These are phyloP conservation scores for Globisporangium splendens DNA, from an alignment of 352 stramenopile genomes.

Conservation along the genomic window DNA sequence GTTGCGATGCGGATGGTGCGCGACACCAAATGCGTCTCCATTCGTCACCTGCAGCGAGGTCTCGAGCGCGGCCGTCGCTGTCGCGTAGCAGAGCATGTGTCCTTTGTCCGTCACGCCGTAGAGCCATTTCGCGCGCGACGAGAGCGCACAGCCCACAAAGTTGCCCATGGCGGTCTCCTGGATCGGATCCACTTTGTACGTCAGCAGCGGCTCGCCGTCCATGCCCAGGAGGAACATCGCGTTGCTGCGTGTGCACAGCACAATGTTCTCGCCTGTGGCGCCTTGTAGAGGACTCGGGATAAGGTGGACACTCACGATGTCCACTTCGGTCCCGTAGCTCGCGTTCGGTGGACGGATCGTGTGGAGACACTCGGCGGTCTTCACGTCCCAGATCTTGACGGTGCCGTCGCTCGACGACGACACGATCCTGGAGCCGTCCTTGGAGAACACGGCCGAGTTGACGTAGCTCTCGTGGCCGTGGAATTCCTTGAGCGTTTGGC, in stretches of 20 bases:
- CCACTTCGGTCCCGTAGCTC: slow-evolving; percentile 54
- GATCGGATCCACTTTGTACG: slow-evolving; percentile 62
- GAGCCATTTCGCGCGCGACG: slow-evolving; percentile 78
- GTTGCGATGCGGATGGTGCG: slow-evolving; percentile 88
- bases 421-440: slow-evolving; percentile 70
- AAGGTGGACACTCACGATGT: slow-evolving; percentile 68
- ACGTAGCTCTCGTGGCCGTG: slow-evolving; percentile 91
- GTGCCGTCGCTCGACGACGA: slow-evolving; percentile 90
- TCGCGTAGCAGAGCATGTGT: slow-evolving; percentile 69
- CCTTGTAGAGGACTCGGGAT: slow-evolving; percentile 39
- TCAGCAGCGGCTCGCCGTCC: slow-evolving; percentile 50
- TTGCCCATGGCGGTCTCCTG: slow-evolving; percentile 64
- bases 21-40: slow-evolving; percentile 71
- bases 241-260: slow-evolving; percentile 84
- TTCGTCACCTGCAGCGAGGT: slow-evolving; percentile 81
- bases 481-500: slow-evolving; percentile 93
- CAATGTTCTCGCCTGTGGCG: slow-evolving; percentile 47
- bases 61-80: slow-evolving; percentile 57
- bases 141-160: slow-evolving; percentile 86
- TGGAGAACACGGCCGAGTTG: slow-evolving; percentile 82
- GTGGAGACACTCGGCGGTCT: slow-evolving; percentile 75
- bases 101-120: slow-evolving; percentile 88
- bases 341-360: slow-evolving; percentile 68
- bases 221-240: slow-evolving; percentile 82
- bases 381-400: slow-evolving; percentile 88